Evolutionary conservation across 768 basidiomycete species (phyloP), one percentile per base, ranked within the genome.

Genomic region (Mycena indigotica): DNA sequence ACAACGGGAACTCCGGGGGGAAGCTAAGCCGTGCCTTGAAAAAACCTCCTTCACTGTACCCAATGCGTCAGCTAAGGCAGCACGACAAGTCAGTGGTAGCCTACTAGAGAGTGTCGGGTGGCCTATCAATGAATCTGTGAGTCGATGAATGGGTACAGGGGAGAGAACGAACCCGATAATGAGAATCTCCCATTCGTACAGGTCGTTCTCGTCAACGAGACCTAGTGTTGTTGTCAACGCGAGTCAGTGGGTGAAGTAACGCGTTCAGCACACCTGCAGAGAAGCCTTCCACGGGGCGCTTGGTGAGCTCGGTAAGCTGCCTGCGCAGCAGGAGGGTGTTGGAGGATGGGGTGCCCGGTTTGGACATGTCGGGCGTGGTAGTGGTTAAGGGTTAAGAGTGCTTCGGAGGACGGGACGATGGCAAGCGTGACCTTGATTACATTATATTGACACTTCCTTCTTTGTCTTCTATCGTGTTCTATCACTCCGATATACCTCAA

Each of bases 101-200:
- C n/a, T 77, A 94, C 93, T 98, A 98, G 39, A 97, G 76, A 16
- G 95, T 96, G 70, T 98, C 95, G 29, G 88, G 83, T 28, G 96
- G 93, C 10, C 95, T 97, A 56, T n/a, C n/a, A n/a, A n/a, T n/a
- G n/a, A n/a, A n/a, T n/a, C n/a, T n/a, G 50, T 58, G 49, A 53
- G 23, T 49, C 45, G 45, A 28, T 29, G 30, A 25, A n/a, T n/a
- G n/a, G n/a, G n/a, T 41, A 35, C 25, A 53, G 25, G 41, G 8
- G 41, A 48, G 46, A 59, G 23, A 46, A 74, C 85, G 57, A 62
- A 95, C 93, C 94, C 93, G 69, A 96, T 96, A 64, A 97, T 88
- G 69, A 97, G 80, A 68, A 98, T 82, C 65, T 97, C 95, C 97
- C 97, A 99, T 77, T 98, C 95, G 57, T 89, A 93, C 13, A 98